These are phyloP conservation scores for Vicia sativa DNA, from an alignment of 306 rosid genomes.

Conservation along the genomic window DNA sequence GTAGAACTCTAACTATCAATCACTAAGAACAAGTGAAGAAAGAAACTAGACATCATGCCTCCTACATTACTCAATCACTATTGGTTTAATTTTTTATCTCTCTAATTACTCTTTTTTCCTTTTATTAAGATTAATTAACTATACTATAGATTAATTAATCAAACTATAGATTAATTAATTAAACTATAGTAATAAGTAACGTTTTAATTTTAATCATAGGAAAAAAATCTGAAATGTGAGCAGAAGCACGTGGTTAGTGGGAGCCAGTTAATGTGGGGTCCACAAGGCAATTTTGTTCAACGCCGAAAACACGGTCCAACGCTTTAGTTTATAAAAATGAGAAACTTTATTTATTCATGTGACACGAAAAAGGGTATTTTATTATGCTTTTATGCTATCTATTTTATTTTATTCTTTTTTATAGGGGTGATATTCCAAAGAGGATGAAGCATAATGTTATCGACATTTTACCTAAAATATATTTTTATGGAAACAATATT, in stretches of 20 bases:
- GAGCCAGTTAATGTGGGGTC: slow-evolving; percentile 51
- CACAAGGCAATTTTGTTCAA: slow-evolving; percentile 48
- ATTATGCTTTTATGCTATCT: background rate
- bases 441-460: slow-evolving; percentile 2
- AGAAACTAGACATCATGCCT: slow-evolving; percentile 24
- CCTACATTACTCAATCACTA: slow-evolving; percentile 34
- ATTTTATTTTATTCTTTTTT: slow-evolving; percentile 1
- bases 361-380: slow-evolving; percentile 25
- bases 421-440: slow-evolving; percentile 2
- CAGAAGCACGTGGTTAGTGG: slow-evolving; percentile 80
- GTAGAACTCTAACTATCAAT: slow-evolving; percentile 27
- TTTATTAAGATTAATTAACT: no score
- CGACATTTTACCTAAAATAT: background rate
- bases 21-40: slow-evolving; percentile 2
- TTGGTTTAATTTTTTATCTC: slow-evolving; percentile 43
- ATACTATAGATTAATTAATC: no score
- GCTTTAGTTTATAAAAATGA: background rate
- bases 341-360: slow-evolving; percentile 31
- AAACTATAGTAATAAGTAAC: no score
- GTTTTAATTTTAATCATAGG: no score
- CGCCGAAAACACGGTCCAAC: slow-evolving; percentile 45
- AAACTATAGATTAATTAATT: no score
- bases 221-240: slow-evolving; percentile 41
- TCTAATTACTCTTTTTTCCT: slow-evolving; percentile 2
- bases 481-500: background rate